Conservation (phyloP, 2,329 filamentous ascomycete species). For the Scorias spongiosa region DNA sequence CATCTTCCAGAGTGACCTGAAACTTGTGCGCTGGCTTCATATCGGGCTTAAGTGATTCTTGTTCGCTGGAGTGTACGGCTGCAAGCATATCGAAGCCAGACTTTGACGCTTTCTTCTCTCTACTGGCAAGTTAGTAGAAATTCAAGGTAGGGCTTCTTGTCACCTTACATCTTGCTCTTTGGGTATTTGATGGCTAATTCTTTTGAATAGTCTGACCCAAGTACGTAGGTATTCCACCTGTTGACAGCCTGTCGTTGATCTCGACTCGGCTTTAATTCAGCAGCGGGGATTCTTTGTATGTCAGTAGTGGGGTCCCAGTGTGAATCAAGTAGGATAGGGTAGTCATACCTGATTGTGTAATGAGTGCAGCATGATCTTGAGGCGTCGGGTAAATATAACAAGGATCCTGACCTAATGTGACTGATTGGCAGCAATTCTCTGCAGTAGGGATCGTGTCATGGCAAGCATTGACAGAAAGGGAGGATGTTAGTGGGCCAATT, state of each 20-base stretch:
- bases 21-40: conserved; percentile 39
- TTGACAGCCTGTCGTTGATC: conserved; percentile 65
- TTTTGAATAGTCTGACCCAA: conserved; percentile 52
- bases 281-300: conserved; percentile 44
- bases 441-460: background rate
- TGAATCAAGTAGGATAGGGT: conserved; percentile 1
- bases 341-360: conserved; percentile 52
- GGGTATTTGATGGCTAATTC: conserved; percentile 50
- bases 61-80: conserved; percentile 56
- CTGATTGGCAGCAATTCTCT: too few species aligned
- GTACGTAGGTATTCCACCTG: conserved; percentile 56
- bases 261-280: conserved; percentile 48
- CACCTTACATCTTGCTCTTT: conserved; percentile 45
- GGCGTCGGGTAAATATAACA: conserved; percentile 68
- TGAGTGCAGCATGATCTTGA: conserved; percentile 78
- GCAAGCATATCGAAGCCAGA: conserved; percentile 52
- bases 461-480: background rate
- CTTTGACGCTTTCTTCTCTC: conserved; percentile 45
- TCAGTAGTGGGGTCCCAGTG: background rate
- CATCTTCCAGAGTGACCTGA: conserved; percentile 53
- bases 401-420: conserved; percentile 32
- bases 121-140: conserved; percentile 10
- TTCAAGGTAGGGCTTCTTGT: background rate
- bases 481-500: conserved; percentile 21
- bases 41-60: conserved; percentile 31